Evolutionary conservation across 1,284 basidiomycete genomes (phyloP).

Genomic region (Ganoderma leucocontextum): DNA sequence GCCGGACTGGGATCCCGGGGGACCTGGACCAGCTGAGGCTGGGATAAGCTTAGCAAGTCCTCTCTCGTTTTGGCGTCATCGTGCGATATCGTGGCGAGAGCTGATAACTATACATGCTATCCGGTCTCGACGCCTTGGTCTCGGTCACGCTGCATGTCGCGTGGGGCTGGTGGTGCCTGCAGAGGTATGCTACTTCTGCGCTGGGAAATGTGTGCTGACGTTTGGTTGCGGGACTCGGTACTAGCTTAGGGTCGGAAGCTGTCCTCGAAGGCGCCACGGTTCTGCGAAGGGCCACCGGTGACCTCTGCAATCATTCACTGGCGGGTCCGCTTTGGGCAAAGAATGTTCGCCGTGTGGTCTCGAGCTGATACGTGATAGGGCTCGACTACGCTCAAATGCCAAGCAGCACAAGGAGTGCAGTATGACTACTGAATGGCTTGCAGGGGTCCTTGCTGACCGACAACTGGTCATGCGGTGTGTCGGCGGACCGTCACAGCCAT

Average conservation of each 20-base stretch:
- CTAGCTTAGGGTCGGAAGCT: not conserved
- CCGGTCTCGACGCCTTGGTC: not conserved
- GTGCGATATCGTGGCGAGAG: not conserved
- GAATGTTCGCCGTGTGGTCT: not conserved
- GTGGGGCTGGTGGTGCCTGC: not conserved
- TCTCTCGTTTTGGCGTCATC: not conserved
- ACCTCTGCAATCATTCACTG: not conserved
- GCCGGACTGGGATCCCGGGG: not conserved
- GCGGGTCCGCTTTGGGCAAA: not conserved
- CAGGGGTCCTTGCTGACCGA: not conserved
- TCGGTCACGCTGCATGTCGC: not conserved
- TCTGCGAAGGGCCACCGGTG: not conserved
- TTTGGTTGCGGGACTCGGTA: no score
- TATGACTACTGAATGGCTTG: not conserved
- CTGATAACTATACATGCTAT: not conserved
- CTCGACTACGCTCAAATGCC: not conserved
- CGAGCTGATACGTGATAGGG: not conserved
- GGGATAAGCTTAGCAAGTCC: conserved; percentile 6
- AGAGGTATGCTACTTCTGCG: conserved; percentile 1
- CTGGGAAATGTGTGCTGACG: not conserved
- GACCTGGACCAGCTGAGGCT: not conserved
- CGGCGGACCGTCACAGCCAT: not conserved
- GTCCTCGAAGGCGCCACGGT: not conserved
- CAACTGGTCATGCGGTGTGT: not conserved
- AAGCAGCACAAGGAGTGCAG: not conserved